Evolutionary conservation across 2,329 filamentous ascomycete species (phyloP).

Genomic region (Trichoderma atrobrunneum): DNA sequence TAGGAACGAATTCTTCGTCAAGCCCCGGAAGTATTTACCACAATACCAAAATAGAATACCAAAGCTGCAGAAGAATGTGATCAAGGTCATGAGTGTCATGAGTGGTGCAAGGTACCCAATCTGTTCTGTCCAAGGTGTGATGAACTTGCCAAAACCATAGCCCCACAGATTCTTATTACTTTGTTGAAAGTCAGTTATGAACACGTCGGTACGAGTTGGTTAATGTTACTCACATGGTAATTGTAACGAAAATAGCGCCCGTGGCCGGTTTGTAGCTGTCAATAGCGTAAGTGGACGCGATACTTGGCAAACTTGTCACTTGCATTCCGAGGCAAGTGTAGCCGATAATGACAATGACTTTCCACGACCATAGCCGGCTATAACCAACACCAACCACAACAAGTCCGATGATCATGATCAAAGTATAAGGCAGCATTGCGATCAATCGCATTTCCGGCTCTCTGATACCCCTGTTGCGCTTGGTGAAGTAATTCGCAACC

Average conservation of each 20-base stretch:
- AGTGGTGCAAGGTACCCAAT: neutral
- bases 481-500: constrained; percentile 8
- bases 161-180: constrained; percentile 11
- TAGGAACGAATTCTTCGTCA: neutral
- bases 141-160: constrained; percentile 9
- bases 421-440: constrained; percentile 9
- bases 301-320: constrained; percentile 11
- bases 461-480: constrained; percentile 6
- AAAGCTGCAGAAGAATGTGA: constrained; percentile 8
- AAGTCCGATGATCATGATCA: neutral
- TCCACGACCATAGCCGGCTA: neutral
- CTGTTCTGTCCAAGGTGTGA: constrained; percentile 2
- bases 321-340: constrained; percentile 10
- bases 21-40: constrained; percentile 1
- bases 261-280: constrained; percentile 15
- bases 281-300: constrained; percentile 10
- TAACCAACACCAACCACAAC: constrained; percentile 5
- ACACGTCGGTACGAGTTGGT: too few relatives aligned
- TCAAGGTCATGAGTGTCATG: constrained; percentile 11
- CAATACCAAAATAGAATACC: neutral
- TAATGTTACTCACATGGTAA: neutral
- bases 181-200: neutral
- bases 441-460: constrained; percentile 10
- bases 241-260: neutral
- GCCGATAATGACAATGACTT: constrained; percentile 9